These are phyloP conservation scores for Xanthoconium separans DNA, from an alignment of 1,284 basidiomycete genomes.

Conservation along the genomic window DNA sequence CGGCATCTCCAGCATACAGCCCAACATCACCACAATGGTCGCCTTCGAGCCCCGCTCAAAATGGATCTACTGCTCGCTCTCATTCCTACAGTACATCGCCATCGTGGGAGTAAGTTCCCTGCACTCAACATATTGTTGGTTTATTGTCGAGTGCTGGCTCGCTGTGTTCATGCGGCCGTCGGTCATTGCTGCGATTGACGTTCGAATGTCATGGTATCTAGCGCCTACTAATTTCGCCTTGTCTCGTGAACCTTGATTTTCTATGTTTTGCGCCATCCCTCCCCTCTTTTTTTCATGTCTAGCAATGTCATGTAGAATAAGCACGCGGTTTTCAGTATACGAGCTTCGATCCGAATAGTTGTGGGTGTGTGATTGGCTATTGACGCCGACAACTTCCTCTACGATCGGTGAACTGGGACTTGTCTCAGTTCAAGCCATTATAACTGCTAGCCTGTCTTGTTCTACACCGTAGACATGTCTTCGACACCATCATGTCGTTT, in stretches of 20 bases:
- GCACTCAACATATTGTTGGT: slow-evolving; percentile 8
- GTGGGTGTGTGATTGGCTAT: not conserved
- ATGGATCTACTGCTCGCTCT: slow-evolving; percentile 39
- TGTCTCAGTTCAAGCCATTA: not conserved
- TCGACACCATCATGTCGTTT: slow-evolving; percentile 17
- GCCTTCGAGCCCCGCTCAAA: slow-evolving; percentile 74
- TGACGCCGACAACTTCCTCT: no score
- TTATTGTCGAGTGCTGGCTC: slow-evolving; percentile 12
- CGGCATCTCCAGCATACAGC: slow-evolving; percentile 81
- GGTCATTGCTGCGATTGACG: slow-evolving; percentile 1
- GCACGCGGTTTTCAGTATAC: slow-evolving; percentile 20
- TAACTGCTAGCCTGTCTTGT: not conserved
- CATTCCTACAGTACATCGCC: slow-evolving; percentile 54
- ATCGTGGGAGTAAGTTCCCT: slow-evolving; percentile 49
- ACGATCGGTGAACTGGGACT: no score
- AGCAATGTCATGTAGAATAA: slow-evolving; percentile 39
- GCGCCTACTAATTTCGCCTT: slow-evolving; percentile 26
- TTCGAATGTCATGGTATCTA: slow-evolving; percentile 19
- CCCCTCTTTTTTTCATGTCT: slow-evolving; percentile 12
- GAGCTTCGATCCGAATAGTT: not conserved
- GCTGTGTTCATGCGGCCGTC: slow-evolving; percentile 2
- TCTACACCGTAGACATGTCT: not conserved
- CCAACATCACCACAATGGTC: slow-evolving; percentile 81
- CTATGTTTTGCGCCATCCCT: slow-evolving; percentile 4
- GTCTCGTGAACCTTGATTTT: slow-evolving; percentile 10